These are phyloP conservation scores for Exserohilum turcica DNA, from an alignment of 2,329 filamentous ascomycete genomes.

Conservation along the genomic window DNA sequence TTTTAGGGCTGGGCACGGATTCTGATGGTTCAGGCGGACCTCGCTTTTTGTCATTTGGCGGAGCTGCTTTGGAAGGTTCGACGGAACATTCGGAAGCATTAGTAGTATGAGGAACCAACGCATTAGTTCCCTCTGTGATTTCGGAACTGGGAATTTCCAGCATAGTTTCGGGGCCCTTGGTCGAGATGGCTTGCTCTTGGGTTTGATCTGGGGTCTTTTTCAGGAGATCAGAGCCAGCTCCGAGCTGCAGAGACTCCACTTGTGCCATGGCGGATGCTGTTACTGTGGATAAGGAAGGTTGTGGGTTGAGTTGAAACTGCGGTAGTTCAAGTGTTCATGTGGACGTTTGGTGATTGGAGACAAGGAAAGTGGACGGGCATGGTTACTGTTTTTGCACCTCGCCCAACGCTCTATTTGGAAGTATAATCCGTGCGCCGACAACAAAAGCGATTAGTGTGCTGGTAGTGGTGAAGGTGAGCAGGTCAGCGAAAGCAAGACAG, in stretches of 20 bases:
- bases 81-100: neutral
- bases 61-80: conserved; percentile 1
- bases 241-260: neutral
- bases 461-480: neutral
- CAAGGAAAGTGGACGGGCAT: conserved; percentile 24
- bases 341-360: conserved; percentile 16
- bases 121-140: neutral
- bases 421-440: neutral
- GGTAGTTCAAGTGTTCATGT: conserved; percentile 20
- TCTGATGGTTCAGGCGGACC: conserved; percentile 10
- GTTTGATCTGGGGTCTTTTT: neutral
- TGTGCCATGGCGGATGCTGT: neutral
- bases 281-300: neutral
- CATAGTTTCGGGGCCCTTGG: neutral
- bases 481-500: conserved; percentile 7
- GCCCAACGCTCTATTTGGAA: neutral
- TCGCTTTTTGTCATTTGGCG: conserved; percentile 24
- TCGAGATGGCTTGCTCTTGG: conserved; percentile 5
- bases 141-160: neutral
- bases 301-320: neutral
- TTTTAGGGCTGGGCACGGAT: conserved; percentile 23
- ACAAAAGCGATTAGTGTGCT: neutral
- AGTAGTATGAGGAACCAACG: neutral
- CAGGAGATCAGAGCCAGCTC: neutral
- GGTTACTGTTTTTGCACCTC: conserved; percentile 1